A percentile compares a stretch with the other conserved stretches of the same genome.
phyloP scores from a whole-genome alignment of 257 asterid species.

The Osmanthus fragrans region DNA sequence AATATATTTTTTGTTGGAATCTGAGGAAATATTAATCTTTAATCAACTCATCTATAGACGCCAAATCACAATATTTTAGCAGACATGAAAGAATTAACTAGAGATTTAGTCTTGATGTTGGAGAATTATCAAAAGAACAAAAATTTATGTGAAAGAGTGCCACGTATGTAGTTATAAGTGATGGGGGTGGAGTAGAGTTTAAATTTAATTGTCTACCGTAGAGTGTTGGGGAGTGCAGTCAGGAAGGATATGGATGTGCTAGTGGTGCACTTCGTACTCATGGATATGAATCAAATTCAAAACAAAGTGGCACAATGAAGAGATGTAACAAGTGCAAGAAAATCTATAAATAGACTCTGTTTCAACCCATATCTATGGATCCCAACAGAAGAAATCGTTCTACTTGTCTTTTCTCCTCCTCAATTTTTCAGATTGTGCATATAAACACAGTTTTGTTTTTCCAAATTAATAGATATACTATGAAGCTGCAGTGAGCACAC shows the following conservation, averaged over 20 bases:
- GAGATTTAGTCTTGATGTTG: background rate
- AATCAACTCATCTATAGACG: background rate
- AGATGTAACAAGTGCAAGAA: background rate
- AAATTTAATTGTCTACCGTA: background rate
- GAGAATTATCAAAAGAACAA: background rate
- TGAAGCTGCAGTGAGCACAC: background rate
- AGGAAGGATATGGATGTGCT: background rate
- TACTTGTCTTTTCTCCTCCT: background rate
- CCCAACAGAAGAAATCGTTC: background rate
- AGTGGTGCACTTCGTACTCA: background rate
- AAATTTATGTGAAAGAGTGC: background rate
- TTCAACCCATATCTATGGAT: background rate
- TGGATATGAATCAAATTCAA: background rate
- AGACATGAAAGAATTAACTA: background rate
- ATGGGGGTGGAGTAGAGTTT: background rate
- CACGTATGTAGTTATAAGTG: background rate
- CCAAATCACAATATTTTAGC: background rate
- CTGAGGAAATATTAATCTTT: background rate
- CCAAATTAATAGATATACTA: background rate
- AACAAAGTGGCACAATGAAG: background rate
- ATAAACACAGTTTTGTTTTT: no score
- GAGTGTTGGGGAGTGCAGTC: background rate
- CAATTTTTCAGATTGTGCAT: background rate
- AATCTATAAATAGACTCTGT: background rate
- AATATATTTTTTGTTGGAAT: background rate